A percentile compares a stretch with the other conserved stretches of the same genome.
Conservation (phyloP, 1,284 basidiomycete species). For the Sanghuangporus sanghuang region DNA sequence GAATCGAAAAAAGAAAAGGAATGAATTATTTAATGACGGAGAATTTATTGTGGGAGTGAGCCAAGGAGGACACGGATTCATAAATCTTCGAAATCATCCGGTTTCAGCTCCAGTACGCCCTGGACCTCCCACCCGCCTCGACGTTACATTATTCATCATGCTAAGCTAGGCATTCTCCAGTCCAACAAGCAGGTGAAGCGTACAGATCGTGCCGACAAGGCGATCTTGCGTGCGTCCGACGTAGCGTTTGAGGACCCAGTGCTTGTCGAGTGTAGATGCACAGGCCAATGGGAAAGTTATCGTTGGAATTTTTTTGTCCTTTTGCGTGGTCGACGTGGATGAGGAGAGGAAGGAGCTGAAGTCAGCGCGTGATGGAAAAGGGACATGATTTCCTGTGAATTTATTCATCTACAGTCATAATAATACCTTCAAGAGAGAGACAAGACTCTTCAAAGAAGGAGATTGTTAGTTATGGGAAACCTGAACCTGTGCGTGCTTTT, state of each 20-base stretch:
- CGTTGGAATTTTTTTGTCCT: background rate
- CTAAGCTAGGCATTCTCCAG: constrained; percentile 66
- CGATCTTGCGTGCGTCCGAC: constrained; percentile 66
- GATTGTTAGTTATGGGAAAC: too few species aligned
- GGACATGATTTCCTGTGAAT: constrained; percentile 60
- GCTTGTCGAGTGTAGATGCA: constrained; percentile 45
- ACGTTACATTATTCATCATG: constrained; percentile 58
- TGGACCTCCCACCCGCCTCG: constrained; percentile 35
- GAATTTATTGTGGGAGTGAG: too few species aligned
- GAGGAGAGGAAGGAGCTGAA: constrained; percentile 23
- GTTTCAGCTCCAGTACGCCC: too few species aligned
- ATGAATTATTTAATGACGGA: too few species aligned
- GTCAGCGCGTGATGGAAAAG: constrained; percentile 38
- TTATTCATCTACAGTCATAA: constrained; percentile 29
- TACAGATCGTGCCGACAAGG: constrained; percentile 72
- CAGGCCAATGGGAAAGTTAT: constrained; percentile 33
- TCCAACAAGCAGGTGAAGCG: constrained; percentile 63
- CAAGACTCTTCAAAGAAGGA: too few species aligned
- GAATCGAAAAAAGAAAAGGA: too few species aligned
- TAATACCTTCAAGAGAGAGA: too few species aligned
- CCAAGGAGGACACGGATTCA: too few species aligned
- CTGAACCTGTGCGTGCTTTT: too few species aligned
- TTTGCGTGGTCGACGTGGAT: constrained; percentile 8
- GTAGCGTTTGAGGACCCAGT: constrained; percentile 52
- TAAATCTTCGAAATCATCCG: too few species aligned